A percentile compares a stretch with the other conserved stretches of the same genome.
These are phyloP conservation scores for Cryptomeria japonica DNA, from an alignment of 75 land plant species.

Conservation along the genomic window DNA sequence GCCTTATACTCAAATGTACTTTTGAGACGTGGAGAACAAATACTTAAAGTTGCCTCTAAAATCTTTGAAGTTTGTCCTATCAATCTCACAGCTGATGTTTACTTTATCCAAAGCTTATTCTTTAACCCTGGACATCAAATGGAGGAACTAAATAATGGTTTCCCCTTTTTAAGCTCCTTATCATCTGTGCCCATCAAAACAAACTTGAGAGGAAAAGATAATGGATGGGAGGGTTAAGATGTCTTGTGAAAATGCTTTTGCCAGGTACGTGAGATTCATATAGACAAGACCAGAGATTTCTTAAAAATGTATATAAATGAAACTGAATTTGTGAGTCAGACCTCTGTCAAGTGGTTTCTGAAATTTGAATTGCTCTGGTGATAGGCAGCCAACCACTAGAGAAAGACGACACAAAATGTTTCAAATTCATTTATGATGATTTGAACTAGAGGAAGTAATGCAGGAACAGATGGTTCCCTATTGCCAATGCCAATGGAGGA, in stretches of 20 bases:
- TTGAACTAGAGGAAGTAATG: too few relatives aligned
- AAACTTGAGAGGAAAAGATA: slow-evolving; percentile 44
- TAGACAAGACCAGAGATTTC: too few relatives aligned
- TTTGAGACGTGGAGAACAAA: slow-evolving; percentile 62
- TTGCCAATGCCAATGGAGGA: too few relatives aligned
- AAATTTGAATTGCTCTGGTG: too few relatives aligned
- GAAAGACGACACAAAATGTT: too few relatives aligned
- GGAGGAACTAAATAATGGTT: not conserved
- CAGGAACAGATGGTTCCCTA: too few relatives aligned
- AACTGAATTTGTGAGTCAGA: too few relatives aligned
- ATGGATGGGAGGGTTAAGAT: slow-evolving; percentile 57
- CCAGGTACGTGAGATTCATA: too few relatives aligned
- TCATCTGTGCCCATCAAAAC: not conserved
- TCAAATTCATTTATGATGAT: too few relatives aligned
- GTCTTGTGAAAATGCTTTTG: slow-evolving; percentile 61
- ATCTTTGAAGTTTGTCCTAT: slow-evolving; percentile 51
- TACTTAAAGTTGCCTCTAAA: slow-evolving; percentile 64
- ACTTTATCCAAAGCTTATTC: not conserved
- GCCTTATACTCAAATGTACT: slow-evolving; percentile 76
- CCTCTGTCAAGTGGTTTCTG: too few relatives aligned
- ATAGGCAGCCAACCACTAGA: too few relatives aligned
- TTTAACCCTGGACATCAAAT: not conserved
- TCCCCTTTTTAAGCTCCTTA: not conserved
- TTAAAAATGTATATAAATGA: too few relatives aligned
- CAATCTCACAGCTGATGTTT: slow-evolving; percentile 64